These are phyloP conservation scores for Tolypocladium tundrense DNA, from an alignment of 2,329 filamentous ascomycete genomes.

Conservation along the genomic window DNA sequence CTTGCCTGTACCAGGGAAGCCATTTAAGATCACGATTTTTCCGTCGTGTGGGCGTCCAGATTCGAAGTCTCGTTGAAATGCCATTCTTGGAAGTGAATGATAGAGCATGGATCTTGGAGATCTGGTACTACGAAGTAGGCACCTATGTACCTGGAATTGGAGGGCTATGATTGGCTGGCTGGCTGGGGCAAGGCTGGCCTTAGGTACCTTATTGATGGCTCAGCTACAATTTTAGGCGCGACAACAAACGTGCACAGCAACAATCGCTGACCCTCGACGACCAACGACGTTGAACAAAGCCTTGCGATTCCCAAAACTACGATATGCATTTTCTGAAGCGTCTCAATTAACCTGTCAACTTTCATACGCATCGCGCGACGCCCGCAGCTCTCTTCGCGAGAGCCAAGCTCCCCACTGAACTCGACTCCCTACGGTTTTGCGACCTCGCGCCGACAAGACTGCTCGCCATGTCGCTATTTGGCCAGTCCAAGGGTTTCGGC, in stretches of 20 bases:
- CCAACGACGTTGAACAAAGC: neutral
- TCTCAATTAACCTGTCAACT: neutral
- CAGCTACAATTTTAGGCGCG: slow-evolving; percentile 3
- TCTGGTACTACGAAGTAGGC: neutral
- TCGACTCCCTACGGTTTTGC: neutral
- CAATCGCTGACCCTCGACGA: neutral
- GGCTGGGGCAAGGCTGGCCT: slow-evolving; percentile 20
- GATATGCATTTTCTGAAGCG: neutral
- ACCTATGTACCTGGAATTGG: slow-evolving; percentile 20
- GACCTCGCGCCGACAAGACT: neutral
- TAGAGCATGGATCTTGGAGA: too few species aligned
- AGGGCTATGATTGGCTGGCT: slow-evolving; percentile 23
- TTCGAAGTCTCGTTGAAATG: slow-evolving; percentile 18
- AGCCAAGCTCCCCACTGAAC: slow-evolving; percentile 3
- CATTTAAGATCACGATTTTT: neutral
- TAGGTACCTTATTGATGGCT: neutral
- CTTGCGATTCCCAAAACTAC: neutral
- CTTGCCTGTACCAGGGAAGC: neutral
- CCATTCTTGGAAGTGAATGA: neutral
- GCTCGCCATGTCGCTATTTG: slow-evolving; percentile 27
- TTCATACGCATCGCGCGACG: neutral
- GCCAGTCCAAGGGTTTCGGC: slow-evolving; percentile 24
- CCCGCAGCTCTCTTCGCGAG: neutral
- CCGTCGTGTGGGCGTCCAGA: slow-evolving; percentile 12
- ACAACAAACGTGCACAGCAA: slow-evolving; percentile 1